phyloP scores from a whole-genome alignment of 495 filamentous ascomycete species.

The Penicillium salamii region DNA sequence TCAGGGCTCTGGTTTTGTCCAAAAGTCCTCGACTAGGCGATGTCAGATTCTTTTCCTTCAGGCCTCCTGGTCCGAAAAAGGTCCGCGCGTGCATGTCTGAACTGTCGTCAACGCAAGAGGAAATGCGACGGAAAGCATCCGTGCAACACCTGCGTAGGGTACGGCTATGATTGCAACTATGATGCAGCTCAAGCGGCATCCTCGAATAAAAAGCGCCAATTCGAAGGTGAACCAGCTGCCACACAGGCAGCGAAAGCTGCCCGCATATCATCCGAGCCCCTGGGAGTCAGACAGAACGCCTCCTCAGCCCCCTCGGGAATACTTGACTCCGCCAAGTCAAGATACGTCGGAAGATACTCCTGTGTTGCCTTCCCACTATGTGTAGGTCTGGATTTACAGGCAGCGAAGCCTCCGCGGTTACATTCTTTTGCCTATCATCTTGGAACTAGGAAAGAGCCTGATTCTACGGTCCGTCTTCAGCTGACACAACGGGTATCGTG shows the following conservation, averaged over 20 bases:
- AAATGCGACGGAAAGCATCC: slow-evolving; percentile 42
- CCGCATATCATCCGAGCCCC: background rate
- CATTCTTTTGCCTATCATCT: slow-evolving; percentile 47
- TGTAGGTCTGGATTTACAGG: slow-evolving; percentile 38
- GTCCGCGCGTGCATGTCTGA: slow-evolving; percentile 36
- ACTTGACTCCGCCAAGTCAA: slow-evolving; percentile 22
- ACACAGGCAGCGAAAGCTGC: slow-evolving; percentile 2
- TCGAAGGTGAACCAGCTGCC: background rate
- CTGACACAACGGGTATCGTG: slow-evolving; percentile 23
- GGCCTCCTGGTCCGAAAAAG: slow-evolving; percentile 19
- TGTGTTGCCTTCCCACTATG: slow-evolving; percentile 42
- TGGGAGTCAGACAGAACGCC: slow-evolving; percentile 1
- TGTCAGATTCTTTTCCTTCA: background rate
- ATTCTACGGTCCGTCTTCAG: background rate
- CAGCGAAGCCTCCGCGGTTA: slow-evolving; percentile 37
- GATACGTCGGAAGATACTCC: slow-evolving; percentile 39
- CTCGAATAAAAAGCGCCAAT: background rate
- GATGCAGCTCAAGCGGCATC: slow-evolving; percentile 4
- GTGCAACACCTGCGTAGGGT: slow-evolving; percentile 38
- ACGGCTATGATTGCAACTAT: slow-evolving; percentile 42
- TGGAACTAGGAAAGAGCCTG: slow-evolving; percentile 13
- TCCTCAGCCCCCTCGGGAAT: slow-evolving; percentile 15
- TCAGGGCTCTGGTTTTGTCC: no score
- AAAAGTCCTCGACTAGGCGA: no score
- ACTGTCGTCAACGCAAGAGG: slow-evolving; percentile 42